These are phyloP conservation scores for Nitzschia inconspicua DNA, from an alignment of 108 stramenopile genomes.

Conservation along the genomic window DNA sequence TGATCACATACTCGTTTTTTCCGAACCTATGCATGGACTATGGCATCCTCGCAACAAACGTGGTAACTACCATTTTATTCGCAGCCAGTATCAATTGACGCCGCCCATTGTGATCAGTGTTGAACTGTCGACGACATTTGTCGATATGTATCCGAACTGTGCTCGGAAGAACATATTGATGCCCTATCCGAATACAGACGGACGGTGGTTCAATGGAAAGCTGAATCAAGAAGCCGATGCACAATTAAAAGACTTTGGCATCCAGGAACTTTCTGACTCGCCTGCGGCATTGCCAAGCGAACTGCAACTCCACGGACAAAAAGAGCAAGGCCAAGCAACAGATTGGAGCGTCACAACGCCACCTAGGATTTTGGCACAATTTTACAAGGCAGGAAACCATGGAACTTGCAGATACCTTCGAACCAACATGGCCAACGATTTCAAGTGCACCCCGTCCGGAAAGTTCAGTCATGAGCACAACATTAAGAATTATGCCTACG, in stretches of 20 bases:
- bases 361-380: conserved; percentile 18
- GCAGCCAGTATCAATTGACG: conserved; percentile 32
- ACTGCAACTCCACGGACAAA: background rate
- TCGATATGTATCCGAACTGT: conserved; percentile 34
- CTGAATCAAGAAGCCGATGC: conserved; percentile 4
- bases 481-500: conserved; percentile 14
- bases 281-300: conserved; percentile 12
- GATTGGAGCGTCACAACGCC: background rate
- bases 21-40: conserved; percentile 37
- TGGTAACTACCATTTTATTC: conserved; percentile 28
- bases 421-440: conserved; percentile 11
- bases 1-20: conserved; percentile 43
- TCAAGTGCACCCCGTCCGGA: conserved; percentile 7
- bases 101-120: conserved; percentile 41
- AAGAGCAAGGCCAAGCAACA: background rate
- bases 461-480: background rate
- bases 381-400: conserved; percentile 30
- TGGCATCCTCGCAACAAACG: conserved; percentile 17
- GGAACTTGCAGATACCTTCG: conserved; percentile 27
- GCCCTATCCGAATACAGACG: conserved; percentile 43
- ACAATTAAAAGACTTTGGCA: background rate
- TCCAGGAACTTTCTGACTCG: background rate
- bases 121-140: conserved; percentile 32
- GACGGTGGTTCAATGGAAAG: conserved; percentile 41
- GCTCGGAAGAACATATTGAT: conserved; percentile 34